A percentile compares a stretch with the other conserved stretches of the same genome.
Evolutionary conservation across 306 rosid genomes (phyloP).

Genomic region (Gastrolobium bilobum): DNA sequence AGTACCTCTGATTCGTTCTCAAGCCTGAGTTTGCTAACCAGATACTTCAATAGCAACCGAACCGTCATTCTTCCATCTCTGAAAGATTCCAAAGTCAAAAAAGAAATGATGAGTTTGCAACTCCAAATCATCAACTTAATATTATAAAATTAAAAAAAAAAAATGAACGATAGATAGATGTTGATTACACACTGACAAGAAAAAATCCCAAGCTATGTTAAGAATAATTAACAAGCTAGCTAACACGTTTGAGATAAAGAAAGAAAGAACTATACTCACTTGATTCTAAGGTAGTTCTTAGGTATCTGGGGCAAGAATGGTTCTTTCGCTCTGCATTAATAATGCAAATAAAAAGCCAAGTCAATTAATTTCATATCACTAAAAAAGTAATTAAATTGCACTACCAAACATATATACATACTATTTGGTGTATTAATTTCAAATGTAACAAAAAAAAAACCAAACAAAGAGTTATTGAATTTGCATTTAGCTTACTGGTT

Average conservation of each 20-base stretch:
- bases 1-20: slow-evolving; percentile 96
- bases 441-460: neutral
- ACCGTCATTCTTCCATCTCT: slow-evolving; percentile 97
- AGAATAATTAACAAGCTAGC: too few relatives aligned
- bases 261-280: slow-evolving; percentile 51
- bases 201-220: neutral
- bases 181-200: slow-evolving; percentile 50
- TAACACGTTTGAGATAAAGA: neutral
- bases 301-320: slow-evolving; percentile 93
- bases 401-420: neutral
- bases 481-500: slow-evolving; percentile 72
- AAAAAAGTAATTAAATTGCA: slow-evolving; percentile 11
- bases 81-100: slow-evolving; percentile 43
- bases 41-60: slow-evolving; percentile 87
- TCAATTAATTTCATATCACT: neutral
- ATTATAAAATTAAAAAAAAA: slow-evolving; percentile 1
- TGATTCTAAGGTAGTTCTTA: slow-evolving; percentile 93
- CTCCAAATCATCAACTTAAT: neutral
- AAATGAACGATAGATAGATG: slow-evolving; percentile 15
- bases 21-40: slow-evolving; percentile 83
- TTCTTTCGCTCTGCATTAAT: slow-evolving; percentile 75
- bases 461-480: neutral
- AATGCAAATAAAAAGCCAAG: slow-evolving; percentile 38
- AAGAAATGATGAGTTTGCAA: slow-evolving; percentile 29
- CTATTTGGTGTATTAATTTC: neutral